Evolutionary conservation across 2,329 filamentous ascomycete species (phyloP).

Genomic region (Trichophyton mentagrophytes): DNA sequence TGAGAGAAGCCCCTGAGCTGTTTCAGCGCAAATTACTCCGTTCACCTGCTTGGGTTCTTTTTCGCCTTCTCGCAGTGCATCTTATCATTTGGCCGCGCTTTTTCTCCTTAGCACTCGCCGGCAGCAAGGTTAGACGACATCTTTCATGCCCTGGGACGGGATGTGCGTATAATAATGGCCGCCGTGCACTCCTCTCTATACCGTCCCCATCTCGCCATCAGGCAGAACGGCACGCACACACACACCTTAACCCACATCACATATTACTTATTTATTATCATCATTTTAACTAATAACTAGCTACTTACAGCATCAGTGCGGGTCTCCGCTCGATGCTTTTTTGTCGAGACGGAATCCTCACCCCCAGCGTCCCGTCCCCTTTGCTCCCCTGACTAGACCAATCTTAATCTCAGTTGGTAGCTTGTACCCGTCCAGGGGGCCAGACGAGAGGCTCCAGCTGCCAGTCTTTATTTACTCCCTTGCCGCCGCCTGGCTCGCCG

Average conservation of each 20-base stretch:
- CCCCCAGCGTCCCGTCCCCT: constrained; percentile 5
- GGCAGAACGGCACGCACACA: too few relatives aligned
- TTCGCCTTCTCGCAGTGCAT: too few relatives aligned
- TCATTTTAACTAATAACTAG: not conserved
- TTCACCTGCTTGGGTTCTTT: too few relatives aligned
- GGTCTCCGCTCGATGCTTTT: not conserved
- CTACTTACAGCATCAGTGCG: too few relatives aligned
- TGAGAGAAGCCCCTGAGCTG: constrained; percentile 3
- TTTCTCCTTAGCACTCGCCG: too few relatives aligned
- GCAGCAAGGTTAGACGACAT: too few relatives aligned
- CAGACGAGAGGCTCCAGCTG: constrained; percentile 1
- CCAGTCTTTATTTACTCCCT: constrained; percentile 11
- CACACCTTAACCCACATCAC: too few relatives aligned
- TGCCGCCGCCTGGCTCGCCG: constrained; percentile 11
- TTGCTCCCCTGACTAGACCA: constrained; percentile 4
- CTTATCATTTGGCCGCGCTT: too few relatives aligned
- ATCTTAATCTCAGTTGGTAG: constrained; percentile 10
- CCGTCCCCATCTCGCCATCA: too few relatives aligned
- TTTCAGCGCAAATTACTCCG: constrained; percentile 2
- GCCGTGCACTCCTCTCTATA: too few relatives aligned
- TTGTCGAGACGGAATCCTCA: constrained; percentile 10
- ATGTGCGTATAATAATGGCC: too few relatives aligned
- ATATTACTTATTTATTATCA: not conserved
- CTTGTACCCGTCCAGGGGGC: not conserved
- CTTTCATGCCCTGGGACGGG: too few relatives aligned